Evolutionary conservation across 2,329 filamentous ascomycete genomes (phyloP), one percentile per base, ranked within the genome.

Genomic region (Cladosporium velox): DNA sequence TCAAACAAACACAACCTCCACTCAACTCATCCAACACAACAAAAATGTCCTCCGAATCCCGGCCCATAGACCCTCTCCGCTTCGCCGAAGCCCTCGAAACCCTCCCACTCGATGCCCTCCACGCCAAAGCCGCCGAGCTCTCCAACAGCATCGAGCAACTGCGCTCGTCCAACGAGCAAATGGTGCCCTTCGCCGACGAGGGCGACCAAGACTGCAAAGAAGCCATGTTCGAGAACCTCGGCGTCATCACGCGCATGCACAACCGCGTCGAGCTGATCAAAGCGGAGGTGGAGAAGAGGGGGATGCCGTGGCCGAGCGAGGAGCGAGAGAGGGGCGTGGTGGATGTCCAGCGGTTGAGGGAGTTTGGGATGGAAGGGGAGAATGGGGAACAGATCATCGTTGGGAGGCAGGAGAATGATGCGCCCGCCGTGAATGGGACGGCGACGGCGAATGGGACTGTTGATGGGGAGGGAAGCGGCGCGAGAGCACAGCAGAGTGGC

Each of bases 91-190:
- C 91, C 28, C 83, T 93, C 70, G 81, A 84, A 70, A 86, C 88
- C 67, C 87, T 93, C 65, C 86, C 90, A 49, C 76, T 89, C 70
- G 83, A 85, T 68, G 85, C 85, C 66, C 87, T 93, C 7, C 88
- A 90, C 78, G 83, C 90, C 78, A 93, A 93, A 79, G 86, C 90
- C 67, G 86, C 90, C 74, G 91, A 93, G 77, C 84, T 93, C 68
- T 87, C 86, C 76, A 93, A 92, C 84, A 87, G 84, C 72, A 89
- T 93, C 74, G 84, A 85, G 28, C 90, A 93, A 77, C 87, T 93
- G 30, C 85, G 89, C 73, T 88, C 88, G 77, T 91, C 88, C 69
- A 93, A 93, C 79, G 84, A 85, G 69, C 87, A 93, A 76, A 87
- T 93, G 66, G 82, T 84, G 65, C 89, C 90, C 38, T 92, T 87